Evolutionary conservation across 345 rosid species (phyloP).

Genomic region (Rhodamnia rubescens): DNA sequence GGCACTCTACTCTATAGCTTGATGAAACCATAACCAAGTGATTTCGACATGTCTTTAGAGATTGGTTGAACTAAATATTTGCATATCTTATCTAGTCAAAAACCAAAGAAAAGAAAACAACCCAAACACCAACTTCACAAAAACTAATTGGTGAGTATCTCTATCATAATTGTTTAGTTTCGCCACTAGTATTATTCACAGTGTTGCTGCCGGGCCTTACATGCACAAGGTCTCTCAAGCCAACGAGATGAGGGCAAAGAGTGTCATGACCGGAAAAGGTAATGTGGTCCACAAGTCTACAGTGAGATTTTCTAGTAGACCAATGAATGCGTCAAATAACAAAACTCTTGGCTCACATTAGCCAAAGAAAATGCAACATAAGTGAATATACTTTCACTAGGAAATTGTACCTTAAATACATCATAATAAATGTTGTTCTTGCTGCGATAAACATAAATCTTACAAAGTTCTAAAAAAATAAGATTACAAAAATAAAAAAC

Average conservation of each 20-base stretch:
- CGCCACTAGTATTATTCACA: background rate
- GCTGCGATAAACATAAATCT: too few species aligned
- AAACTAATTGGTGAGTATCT: too few species aligned
- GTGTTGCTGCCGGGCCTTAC: background rate
- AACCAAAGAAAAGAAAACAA: too few species aligned
- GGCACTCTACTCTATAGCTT: background rate
- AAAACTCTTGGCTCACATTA: too few species aligned
- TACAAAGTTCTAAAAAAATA: too few species aligned
- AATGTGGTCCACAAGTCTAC: background rate
- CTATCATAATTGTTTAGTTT: background rate
- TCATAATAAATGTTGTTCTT: too few species aligned
- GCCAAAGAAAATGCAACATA: too few species aligned
- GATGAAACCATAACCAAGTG: background rate
- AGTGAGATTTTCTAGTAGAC: background rate
- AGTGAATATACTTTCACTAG: too few species aligned
- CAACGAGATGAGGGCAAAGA: background rate
- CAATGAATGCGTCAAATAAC: too few species aligned
- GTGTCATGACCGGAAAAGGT: background rate
- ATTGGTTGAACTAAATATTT: background rate
- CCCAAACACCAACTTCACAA: background rate
- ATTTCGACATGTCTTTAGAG: background rate
- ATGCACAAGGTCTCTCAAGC: background rate
- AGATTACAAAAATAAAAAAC: too few species aligned
- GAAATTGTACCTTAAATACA: too few species aligned
- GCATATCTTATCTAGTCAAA: background rate